These are phyloP conservation scores for Verticillium longisporum DNA, from an alignment of 2,329 filamentous ascomycete species.

Conservation along the genomic window DNA sequence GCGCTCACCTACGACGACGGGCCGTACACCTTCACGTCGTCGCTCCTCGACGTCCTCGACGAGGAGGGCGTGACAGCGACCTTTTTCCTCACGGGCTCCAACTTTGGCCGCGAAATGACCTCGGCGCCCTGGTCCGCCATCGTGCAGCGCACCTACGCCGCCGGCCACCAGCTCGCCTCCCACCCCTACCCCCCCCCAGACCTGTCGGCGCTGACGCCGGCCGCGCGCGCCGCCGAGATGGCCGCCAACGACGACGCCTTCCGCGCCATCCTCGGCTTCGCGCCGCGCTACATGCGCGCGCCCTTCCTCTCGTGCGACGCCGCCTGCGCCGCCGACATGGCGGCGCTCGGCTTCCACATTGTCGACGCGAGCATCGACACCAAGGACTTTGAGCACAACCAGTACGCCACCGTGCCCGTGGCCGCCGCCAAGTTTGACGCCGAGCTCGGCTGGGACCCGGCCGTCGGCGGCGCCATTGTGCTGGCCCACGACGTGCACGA, in stretches of 20 bases:
- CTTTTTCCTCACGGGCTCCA: constrained; percentile 36
- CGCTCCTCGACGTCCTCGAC: constrained; percentile 30
- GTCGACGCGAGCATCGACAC: constrained; percentile 54
- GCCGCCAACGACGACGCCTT: constrained; percentile 37
- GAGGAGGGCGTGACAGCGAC: constrained; percentile 25
- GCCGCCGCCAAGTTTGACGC: constrained; percentile 31
- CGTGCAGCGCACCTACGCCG: constrained; percentile 29
- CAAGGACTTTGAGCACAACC: constrained; percentile 50
- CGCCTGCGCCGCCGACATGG: constrained; percentile 9
- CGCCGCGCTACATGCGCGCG: constrained; percentile 36
- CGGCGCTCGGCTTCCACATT: constrained; percentile 44
- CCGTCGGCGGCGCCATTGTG: constrained; percentile 34
- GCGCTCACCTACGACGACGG: constrained; percentile 43
- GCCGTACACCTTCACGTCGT: constrained; percentile 32
- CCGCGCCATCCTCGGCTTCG: constrained; percentile 31
- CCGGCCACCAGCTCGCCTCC: constrained; percentile 35
- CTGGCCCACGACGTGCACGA: constrained; percentile 47
- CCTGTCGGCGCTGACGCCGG: constrained; percentile 27
- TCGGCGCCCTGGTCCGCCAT: constrained; percentile 27
- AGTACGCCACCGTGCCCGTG: constrained; percentile 38
- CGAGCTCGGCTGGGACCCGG: constrained; percentile 10
- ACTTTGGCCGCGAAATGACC: constrained; percentile 30
- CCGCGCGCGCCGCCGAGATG: constrained; percentile 25
- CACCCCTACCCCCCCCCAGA: constrained; percentile 36
- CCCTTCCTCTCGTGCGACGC: constrained; percentile 36